Evolutionary conservation across 2,329 filamentous ascomycete species (phyloP).

Genomic region (Aspergillus novofumigatus): DNA sequence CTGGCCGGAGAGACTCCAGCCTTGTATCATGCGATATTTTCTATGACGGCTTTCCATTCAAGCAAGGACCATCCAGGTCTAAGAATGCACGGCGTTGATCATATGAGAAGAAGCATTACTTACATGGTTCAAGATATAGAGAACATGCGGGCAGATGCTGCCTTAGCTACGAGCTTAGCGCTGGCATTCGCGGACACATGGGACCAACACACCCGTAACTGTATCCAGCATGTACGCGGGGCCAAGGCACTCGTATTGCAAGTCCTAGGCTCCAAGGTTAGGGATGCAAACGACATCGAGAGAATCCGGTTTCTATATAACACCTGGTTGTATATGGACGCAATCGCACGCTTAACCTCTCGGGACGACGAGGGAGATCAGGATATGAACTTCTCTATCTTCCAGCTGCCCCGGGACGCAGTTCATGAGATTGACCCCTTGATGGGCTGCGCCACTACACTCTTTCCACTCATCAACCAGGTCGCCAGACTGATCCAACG

Average conservation of each 20-base stretch:
- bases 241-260: constrained; percentile 61
- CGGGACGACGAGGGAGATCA: constrained; percentile 54
- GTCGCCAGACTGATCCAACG: constrained; percentile 63
- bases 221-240: constrained; percentile 65
- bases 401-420: constrained; percentile 40
- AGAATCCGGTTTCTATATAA: constrained; percentile 65
- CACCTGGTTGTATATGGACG: constrained; percentile 70
- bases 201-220: constrained; percentile 65
- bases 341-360: constrained; percentile 64
- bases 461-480: constrained; percentile 65
- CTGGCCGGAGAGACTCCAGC: constrained; percentile 61
- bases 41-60: constrained; percentile 66
- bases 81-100: constrained; percentile 61
- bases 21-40: constrained; percentile 63
- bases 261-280: constrained; percentile 46
- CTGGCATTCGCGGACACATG: constrained; percentile 68
- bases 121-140: constrained; percentile 57
- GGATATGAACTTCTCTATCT: constrained; percentile 36
- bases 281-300: constrained; percentile 45
- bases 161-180: constrained; percentile 65
- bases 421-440: constrained; percentile 63
- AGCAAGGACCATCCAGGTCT: constrained; percentile 55
- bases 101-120: constrained; percentile 63
- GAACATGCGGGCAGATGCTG: constrained; percentile 61
- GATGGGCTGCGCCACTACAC: constrained; percentile 64